These are phyloP conservation scores for Ganoderma meredithae DNA, from an alignment of 1,284 basidiomycete species.

Conservation along the genomic window DNA sequence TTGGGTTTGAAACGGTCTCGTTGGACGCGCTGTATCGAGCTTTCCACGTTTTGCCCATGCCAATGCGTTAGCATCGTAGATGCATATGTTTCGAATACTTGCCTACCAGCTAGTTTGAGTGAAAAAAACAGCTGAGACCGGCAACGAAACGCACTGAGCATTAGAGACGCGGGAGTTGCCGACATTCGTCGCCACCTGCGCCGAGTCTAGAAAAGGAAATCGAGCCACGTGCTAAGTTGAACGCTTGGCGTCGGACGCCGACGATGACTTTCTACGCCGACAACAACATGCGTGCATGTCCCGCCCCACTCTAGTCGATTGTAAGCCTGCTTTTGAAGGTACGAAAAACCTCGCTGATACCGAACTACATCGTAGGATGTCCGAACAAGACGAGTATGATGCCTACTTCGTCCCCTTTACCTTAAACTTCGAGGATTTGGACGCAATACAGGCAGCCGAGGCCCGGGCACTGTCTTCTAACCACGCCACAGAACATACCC, in stretches of 20 bases:
- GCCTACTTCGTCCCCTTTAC: conserved; percentile 32
- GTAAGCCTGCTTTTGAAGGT: neutral
- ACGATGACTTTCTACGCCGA: neutral
- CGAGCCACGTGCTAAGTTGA: neutral
- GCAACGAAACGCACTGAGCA: neutral
- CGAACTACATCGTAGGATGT: conserved; percentile 12
- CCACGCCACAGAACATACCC: neutral
- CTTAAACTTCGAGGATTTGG: conserved; percentile 25
- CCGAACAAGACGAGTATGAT: conserved; percentile 37
- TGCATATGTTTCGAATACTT: conserved; percentile 19
- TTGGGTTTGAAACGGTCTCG: conserved; percentile 43
- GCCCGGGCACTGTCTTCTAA: conserved; percentile 16
- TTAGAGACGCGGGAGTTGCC: neutral
- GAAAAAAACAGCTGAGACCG: neutral
- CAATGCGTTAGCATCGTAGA: too few species aligned
- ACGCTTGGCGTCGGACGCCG: neutral
- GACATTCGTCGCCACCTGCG: neutral
- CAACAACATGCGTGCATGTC: neutral
- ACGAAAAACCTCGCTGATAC: neutral
- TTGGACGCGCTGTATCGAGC: conserved; percentile 57
- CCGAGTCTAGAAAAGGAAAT: neutral
- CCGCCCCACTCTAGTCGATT: neutral
- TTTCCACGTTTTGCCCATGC: conserved; percentile 50
- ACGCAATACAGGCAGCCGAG: conserved; percentile 30
- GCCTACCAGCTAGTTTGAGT: neutral